Evolutionary conservation across 176 grass and related monocot genomes (phyloP), one percentile per base, ranked within the genome.

Genomic region (Bolboschoenus planiculmis): DNA sequence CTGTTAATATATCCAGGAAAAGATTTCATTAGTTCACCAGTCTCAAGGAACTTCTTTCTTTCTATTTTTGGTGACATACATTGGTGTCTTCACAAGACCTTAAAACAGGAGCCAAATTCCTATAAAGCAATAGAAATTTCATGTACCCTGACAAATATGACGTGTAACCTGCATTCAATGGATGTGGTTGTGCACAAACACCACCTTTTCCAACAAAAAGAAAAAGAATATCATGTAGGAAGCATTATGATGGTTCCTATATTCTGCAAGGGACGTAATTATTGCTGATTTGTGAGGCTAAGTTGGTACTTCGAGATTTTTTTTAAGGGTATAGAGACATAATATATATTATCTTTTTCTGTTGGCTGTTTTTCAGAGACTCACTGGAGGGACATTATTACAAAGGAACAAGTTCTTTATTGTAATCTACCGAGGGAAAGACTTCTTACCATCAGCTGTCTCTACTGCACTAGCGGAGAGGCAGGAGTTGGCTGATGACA

Each of bases 361-460:
- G 31, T 44, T 47, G 35, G 6, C 0, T 82, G 74, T 8, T 29
- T 4, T 85, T 18, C 88, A 98, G 92, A 91, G 84, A 65, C 82
- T 98, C 64, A 98, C 90, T 84, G 95, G 92, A 85, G 95, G 92
- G 78, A 89, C 87, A 85, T 84, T 98, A 73, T 88, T 98, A 84
- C 92, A 90, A 73, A 89, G 96, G 84, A 98, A 93, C 88, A 98
- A 98, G 85, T 94, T 88, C 70, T 98, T 90, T 87, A 93, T 98
- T 90, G 89, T 98, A 51, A 90, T 98, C 68, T 98, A 95, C 84
- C 89, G 92, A 84, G 96, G 96, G 80, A 98, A 98, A 73, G 96
- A 98, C 56, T 98, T 98, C 76, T 84, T 95, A n/a, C 86, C 96
- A 56, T 87, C 90, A 62, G 70, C 87, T 60, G 86, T 98, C 46